Evolutionary conservation across 2,329 filamentous ascomycete species (phyloP).

Genomic region (Aspergillus unguis): DNA sequence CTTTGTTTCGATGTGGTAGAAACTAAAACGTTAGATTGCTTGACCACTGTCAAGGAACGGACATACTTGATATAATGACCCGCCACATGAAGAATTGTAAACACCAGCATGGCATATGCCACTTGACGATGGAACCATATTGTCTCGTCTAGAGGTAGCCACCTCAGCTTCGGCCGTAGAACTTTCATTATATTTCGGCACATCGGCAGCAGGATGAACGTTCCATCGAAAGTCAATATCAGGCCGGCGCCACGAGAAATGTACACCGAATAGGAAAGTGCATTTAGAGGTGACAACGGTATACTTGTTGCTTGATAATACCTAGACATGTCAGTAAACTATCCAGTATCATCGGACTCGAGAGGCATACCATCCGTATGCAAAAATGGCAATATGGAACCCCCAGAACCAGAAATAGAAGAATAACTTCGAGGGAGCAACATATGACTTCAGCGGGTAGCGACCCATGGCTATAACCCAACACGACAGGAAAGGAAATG

Average conservation of each 20-base stretch:
- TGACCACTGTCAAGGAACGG: neutral
- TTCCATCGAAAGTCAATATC: slow-evolving; percentile 76
- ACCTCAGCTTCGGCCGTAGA: slow-evolving; percentile 80
- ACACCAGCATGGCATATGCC: slow-evolving; percentile 83
- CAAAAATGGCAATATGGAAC: slow-evolving; percentile 75
- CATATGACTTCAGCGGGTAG: slow-evolving; percentile 50
- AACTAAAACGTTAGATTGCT: slow-evolving; percentile 53
- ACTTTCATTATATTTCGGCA: slow-evolving; percentile 85
- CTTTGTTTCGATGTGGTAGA: slow-evolving; percentile 86
- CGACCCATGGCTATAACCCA: slow-evolving; percentile 45
- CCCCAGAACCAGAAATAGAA: slow-evolving; percentile 82
- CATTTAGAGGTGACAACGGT: slow-evolving; percentile 73
- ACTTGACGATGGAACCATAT: slow-evolving; percentile 96
- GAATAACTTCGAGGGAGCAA: slow-evolving; percentile 66
- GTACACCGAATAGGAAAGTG: slow-evolving; percentile 85
- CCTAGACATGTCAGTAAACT: slow-evolving; percentile 52
- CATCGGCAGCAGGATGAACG: slow-evolving; percentile 88
- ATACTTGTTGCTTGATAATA: slow-evolving; percentile 69
- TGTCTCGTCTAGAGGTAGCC: slow-evolving; percentile 91
- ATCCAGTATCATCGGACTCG: neutral
- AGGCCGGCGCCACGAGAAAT: slow-evolving; percentile 90
- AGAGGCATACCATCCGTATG: slow-evolving; percentile 71
- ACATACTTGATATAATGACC: slow-evolving; percentile 91
- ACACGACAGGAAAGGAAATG: slow-evolving; percentile 2
- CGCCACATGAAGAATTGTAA: slow-evolving; percentile 70